phyloP scores from a whole-genome alignment of 371 early-diverging fungal genomes.

The Mucor racemosus region DNA sequence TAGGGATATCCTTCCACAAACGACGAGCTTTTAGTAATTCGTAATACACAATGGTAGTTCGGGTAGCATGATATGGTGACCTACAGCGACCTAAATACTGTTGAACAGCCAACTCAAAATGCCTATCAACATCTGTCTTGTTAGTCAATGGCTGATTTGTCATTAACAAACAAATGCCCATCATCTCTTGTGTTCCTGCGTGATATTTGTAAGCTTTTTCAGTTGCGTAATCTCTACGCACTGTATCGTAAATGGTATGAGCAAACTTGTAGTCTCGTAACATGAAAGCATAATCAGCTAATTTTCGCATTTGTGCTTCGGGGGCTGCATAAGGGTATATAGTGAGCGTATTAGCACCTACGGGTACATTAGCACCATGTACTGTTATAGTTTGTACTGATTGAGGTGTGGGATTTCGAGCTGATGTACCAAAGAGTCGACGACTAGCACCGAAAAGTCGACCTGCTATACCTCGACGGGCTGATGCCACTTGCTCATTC shows the following conservation, averaged over 20 bases:
- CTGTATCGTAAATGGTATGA: constrained; percentile 84
- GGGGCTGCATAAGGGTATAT: constrained; percentile 74
- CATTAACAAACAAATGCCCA: constrained; percentile 83
- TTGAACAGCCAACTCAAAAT: constrained; percentile 80
- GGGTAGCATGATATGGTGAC: constrained; percentile 68
- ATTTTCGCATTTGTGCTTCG: constrained; percentile 88
- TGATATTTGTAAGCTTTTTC: constrained; percentile 86
- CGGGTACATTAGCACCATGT: constrained; percentile 43
- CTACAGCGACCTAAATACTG: constrained; percentile 69
- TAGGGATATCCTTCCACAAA: constrained; percentile 75
- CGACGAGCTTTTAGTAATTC: constrained; percentile 76
- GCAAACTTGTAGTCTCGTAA: constrained; percentile 92
- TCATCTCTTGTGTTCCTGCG: constrained; percentile 93
- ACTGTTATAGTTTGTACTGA: constrained; percentile 43
- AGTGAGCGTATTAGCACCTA: constrained; percentile 39
- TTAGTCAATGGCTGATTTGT: constrained; percentile 51
- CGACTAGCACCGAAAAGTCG: constrained; percentile 84
- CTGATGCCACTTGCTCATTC: constrained; percentile 91
- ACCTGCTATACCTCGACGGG: constrained; percentile 90
- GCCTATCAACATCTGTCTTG: constrained; percentile 72
- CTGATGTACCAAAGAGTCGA: constrained; percentile 76
- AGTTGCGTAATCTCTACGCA: constrained; percentile 85
- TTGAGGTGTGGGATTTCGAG: constrained; percentile 39
- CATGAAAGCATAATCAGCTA: constrained; percentile 97
- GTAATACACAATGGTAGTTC: constrained; percentile 79